These are phyloP conservation scores for Stipa capillata DNA, from an alignment of 176 grass and related monocot species.

Conservation along the genomic window DNA sequence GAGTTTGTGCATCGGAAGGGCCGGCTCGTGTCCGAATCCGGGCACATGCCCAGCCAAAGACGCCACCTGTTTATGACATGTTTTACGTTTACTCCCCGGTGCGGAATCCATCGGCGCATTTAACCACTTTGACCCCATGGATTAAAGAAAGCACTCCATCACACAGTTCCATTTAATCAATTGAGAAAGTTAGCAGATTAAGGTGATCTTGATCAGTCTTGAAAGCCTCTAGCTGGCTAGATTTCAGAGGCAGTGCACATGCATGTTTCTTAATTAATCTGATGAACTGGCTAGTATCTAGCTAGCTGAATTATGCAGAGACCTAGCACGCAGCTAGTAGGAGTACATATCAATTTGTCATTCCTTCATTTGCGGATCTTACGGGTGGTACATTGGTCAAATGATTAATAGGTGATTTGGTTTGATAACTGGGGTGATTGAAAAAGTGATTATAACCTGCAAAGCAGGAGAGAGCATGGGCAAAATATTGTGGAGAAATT, in stretches of 20 bases:
- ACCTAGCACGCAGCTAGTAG: background rate
- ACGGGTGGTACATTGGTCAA: constrained; percentile 24
- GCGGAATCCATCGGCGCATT: constrained; percentile 1
- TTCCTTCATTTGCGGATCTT: constrained; percentile 34
- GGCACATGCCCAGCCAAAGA: too few relatives aligned
- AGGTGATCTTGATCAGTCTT: too few relatives aligned
- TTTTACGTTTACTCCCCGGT: too few relatives aligned
- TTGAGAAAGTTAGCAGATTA: too few relatives aligned
- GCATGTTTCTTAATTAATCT: background rate
- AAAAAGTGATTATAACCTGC: background rate
- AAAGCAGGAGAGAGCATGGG: background rate
- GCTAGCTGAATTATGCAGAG: background rate
- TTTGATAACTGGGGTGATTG: too few relatives aligned
- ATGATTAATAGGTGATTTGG: too few relatives aligned
- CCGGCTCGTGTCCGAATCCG: too few relatives aligned
- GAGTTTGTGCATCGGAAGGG: too few relatives aligned
- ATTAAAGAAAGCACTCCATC: background rate
- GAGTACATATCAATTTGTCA: background rate
- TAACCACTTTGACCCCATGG: constrained; percentile 6
- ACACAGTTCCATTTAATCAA: background rate
- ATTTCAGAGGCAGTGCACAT: background rate
- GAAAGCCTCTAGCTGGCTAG: background rate
- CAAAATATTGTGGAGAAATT: too few relatives aligned
- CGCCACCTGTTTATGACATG: too few relatives aligned
- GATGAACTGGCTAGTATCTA: background rate